Evolutionary conservation across 139 green algal species (phyloP).

Genomic region (Chlamydomonas sphaeroides): DNA sequence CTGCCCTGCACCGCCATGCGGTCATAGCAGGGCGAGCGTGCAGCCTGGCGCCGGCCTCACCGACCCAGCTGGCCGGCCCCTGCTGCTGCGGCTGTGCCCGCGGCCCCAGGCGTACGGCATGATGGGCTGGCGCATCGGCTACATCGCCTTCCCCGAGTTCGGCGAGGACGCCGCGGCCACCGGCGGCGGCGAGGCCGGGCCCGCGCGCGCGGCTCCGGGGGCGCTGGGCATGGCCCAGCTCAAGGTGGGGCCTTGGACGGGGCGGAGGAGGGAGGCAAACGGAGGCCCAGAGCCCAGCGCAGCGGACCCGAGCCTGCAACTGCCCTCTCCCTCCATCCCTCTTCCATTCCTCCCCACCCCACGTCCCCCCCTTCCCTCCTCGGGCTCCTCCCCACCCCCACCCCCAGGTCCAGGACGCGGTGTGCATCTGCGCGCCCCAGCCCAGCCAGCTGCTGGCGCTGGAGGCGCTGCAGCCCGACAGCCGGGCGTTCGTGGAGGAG

Average conservation of each 20-base stretch:
- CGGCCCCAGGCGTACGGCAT: constrained; percentile 81
- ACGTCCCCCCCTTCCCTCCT: neutral
- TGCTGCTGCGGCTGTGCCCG: too few relatives aligned
- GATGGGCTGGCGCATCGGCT: constrained; percentile 93
- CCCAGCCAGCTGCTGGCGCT: constrained; percentile 81
- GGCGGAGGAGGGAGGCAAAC: too few relatives aligned
- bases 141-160: constrained; percentile 74
- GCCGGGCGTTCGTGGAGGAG: constrained; percentile 66
- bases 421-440: constrained; percentile 88
- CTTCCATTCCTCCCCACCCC: neutral
- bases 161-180: neutral
- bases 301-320: neutral
- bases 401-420: constrained; percentile 85
- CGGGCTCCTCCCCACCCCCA: neutral
- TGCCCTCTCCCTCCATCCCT: neutral
- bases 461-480: constrained; percentile 59
- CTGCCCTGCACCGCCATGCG: too few relatives aligned
- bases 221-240: constrained; percentile 12
- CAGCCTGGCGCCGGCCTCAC: too few relatives aligned
- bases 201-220: neutral
- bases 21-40: too few relatives aligned
- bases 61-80: too few relatives aligned
- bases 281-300: neutral
- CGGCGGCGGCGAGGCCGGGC: neutral
- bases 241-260: too few relatives aligned